Base-by-base conservation (phyloP, 208 protist species). In the Vickermania spadyakhi region DNA sequence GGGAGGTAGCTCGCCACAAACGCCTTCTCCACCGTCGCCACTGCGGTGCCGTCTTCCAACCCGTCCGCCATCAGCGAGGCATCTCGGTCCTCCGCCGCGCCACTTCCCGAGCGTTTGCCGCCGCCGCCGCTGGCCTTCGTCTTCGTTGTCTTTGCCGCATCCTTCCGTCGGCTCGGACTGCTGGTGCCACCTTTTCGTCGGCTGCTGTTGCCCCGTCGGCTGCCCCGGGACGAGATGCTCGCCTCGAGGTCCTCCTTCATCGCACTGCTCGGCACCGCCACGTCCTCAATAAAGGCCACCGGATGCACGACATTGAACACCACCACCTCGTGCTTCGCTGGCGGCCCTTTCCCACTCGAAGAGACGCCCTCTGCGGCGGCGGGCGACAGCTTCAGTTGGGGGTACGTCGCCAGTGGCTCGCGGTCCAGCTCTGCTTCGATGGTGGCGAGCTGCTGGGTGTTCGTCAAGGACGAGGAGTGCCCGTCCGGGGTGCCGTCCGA, bases 391-490 rank as follows among this genome's bases (percentile, higher is more conserved):
- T 58, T 11, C n/a, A 28, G 5, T 23, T 55, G 51, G 11, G 51
- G 51, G 25, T 18, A 59, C 18, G 4, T 5, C 29, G 13, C 11
- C 55, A 28, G 55, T 14, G 13, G 14, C 23, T 59, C n/a, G 11
- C 26, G 7, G 26, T 59, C 28, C 55, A 31, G n/a, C 22, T 52
- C 55, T 28, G 64, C 64, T 1, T 60, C 63, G 26, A 77, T 36
- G 1, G 50, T n/a, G 18, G 14, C 50, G 31, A 78, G 55, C 14
- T 60, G 60, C 1, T 41, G 56, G 30, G 68, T 75, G 62, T 70
- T 78, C 21, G 68, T 42, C 41, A 63, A 67, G 52, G 73, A 80
- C 41, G 67, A 28, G 3, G 54, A 51, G 25, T 62, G 57, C 28
- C 66, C 64, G 2, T 65, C 5, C 2, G 69, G 59, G 23, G 66